phyloP scores from a whole-genome alignment of 176 grass and related monocot species.

The Zoysia japonica region DNA sequence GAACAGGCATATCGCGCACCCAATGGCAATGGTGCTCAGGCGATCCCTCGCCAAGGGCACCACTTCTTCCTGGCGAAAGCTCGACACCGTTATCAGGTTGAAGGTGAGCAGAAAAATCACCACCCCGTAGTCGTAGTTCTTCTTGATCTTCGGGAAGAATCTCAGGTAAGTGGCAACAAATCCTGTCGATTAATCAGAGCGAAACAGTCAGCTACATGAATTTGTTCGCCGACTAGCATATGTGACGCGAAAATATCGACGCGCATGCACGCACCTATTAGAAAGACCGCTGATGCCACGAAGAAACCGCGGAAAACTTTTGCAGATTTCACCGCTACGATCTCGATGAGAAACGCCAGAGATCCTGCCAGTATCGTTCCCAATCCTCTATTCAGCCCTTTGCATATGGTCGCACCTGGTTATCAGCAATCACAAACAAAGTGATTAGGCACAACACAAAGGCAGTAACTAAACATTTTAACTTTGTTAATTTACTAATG shows the following conservation, averaged over 20 bases:
- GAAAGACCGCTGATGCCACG: constrained; percentile 73
- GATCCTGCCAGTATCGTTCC: constrained; percentile 76
- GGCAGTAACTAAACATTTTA: not conserved
- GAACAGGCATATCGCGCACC: constrained; percentile 81
- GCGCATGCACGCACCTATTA: constrained; percentile 49
- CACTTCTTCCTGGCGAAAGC: constrained; percentile 72
- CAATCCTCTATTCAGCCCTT: constrained; percentile 93
- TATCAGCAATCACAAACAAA: not conserved
- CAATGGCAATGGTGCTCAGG: constrained; percentile 75
- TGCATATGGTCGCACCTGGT: constrained; percentile 85
- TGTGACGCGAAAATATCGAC: too few relatives aligned
- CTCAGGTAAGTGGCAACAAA: constrained; percentile 76
- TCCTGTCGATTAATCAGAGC: constrained; percentile 41
- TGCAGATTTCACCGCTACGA: constrained; percentile 63
- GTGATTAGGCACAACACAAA: not conserved
- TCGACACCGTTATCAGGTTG: constrained; percentile 93
- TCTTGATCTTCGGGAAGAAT: constrained; percentile 91
- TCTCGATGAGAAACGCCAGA: constrained; percentile 84
- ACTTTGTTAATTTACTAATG: not conserved
- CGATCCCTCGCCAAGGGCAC: constrained; percentile 69
- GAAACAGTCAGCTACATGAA: constrained; percentile 14
- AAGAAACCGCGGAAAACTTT: constrained; percentile 60
- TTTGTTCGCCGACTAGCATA: not conserved
- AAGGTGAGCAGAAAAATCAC: constrained; percentile 94
- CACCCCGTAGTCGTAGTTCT: constrained; percentile 88